Evolutionary conservation across 1,284 basidiomycete species (phyloP).

Genomic region (Clitocybe nebularis): DNA sequence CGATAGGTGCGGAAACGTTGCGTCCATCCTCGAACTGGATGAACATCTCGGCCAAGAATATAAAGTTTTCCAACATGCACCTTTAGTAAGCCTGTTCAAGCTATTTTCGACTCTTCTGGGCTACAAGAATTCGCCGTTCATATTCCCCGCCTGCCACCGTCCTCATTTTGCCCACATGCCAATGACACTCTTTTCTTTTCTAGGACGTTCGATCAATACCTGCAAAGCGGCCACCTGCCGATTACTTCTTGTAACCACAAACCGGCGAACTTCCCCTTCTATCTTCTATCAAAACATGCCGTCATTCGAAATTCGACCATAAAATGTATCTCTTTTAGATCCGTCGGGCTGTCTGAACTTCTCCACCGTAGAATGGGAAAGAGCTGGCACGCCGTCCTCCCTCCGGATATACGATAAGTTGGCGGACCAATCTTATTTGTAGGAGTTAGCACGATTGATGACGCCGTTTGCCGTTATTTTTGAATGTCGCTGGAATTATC

Average conservation of each 20-base stretch:
- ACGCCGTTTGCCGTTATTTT: too few species aligned
- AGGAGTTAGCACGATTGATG: too few species aligned
- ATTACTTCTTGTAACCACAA: conserved; percentile 64
- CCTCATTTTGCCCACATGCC: conserved; percentile 1
- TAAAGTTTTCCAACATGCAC: conserved; percentile 83
- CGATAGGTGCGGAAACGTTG: conserved; percentile 87
- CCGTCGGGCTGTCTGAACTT: too few species aligned
- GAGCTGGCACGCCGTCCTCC: too few species aligned
- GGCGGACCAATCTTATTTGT: too few species aligned
- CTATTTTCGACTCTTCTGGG: neutral
- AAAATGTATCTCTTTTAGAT: too few species aligned
- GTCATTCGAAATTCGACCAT: too few species aligned
- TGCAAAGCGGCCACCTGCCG: conserved; percentile 83
- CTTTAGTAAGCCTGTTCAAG: conserved; percentile 45
- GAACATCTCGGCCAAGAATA: conserved; percentile 90
- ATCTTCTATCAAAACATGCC: too few species aligned
- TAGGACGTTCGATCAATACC: conserved; percentile 86
- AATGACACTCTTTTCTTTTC: neutral
- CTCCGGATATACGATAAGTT: too few species aligned
- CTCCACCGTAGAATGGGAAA: too few species aligned
- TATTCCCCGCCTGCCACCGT: neutral
- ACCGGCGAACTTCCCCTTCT: neutral
- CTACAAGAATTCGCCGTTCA: neutral
- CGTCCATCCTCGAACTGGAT: conserved; percentile 89
- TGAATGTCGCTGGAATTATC: too few species aligned